Conservation (phyloP, 495 filamentous ascomycete genomes). For the Xylaria castorea region DNA sequence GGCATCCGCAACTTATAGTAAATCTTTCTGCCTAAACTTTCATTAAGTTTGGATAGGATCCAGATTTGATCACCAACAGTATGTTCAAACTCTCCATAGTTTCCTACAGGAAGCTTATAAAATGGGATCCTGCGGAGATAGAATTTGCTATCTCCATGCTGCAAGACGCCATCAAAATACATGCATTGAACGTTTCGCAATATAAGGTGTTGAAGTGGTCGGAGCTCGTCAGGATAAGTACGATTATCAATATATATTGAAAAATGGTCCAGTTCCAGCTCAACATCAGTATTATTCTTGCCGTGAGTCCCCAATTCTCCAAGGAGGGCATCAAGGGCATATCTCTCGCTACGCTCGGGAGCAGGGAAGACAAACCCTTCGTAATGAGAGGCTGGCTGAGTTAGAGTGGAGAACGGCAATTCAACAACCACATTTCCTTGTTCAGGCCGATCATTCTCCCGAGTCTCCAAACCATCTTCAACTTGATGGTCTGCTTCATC, state of each 20-base stretch:
- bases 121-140: slow-evolving; percentile 65
- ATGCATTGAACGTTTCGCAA: slow-evolving; percentile 46
- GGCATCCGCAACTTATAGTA: slow-evolving; percentile 68
- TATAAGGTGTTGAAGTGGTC: slow-evolving; percentile 57
- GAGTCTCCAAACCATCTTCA: neutral
- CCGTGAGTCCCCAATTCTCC: neutral
- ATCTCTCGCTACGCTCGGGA: slow-evolving; percentile 34
- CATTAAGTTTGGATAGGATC: slow-evolving; percentile 58
- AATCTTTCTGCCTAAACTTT: slow-evolving; percentile 44
- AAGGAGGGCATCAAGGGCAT: slow-evolving; percentile 40
- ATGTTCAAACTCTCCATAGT: slow-evolving; percentile 60
- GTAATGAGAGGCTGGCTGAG: slow-evolving; percentile 34
- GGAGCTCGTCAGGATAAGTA: slow-evolving; percentile 53
- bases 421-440: slow-evolving; percentile 30
- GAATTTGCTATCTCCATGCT: slow-evolving; percentile 43
- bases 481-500: neutral
- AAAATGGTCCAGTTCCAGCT: slow-evolving; percentile 59
- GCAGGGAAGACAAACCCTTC: slow-evolving; percentile 32
- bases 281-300: slow-evolving; percentile 42
- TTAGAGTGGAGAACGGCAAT: slow-evolving; percentile 39
- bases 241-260: slow-evolving; percentile 52
- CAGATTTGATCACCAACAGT: slow-evolving; percentile 62
- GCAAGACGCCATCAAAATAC: slow-evolving; percentile 67
- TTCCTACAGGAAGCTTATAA: slow-evolving; percentile 64
- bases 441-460: neutral